Evolutionary conservation across 805 yeast genomes (phyloP).

Genomic region (Sugiyamaella floridensis): DNA sequence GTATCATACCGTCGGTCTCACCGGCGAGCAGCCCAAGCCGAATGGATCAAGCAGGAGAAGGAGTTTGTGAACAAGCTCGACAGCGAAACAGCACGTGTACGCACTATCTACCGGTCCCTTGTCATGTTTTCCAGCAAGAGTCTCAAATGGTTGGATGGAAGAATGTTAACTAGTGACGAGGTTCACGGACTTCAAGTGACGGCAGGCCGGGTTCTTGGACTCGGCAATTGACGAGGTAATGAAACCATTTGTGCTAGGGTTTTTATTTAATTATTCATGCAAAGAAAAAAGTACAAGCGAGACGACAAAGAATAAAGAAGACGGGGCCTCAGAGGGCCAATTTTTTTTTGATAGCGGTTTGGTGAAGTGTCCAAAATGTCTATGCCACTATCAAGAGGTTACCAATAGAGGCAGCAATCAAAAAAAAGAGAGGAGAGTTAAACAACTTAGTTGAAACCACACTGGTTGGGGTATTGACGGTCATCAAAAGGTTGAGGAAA

Average conservation of each 20-base stretch:
- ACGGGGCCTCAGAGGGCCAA: neutral
- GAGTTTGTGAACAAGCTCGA: constrained; percentile 1
- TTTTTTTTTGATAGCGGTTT: neutral
- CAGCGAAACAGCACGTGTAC: neutral
- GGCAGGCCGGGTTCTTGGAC: neutral
- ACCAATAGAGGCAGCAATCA: neutral
- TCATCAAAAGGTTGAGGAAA: constrained; percentile 76
- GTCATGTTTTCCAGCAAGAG: neutral
- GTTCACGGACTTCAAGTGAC: neutral
- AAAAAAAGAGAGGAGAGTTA: neutral
- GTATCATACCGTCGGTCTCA: constrained; percentile 6
- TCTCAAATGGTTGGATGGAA: constrained; percentile 13
- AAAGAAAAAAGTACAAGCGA: neutral
- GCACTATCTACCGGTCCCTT: constrained; percentile 3
- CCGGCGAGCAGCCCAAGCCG: neutral
- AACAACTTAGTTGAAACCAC: constrained; percentile 32
- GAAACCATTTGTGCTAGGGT: neutral
- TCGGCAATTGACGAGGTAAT: neutral
- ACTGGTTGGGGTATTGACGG: constrained; percentile 66
- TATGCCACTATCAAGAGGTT: neutral
- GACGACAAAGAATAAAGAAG: constrained; percentile 11
- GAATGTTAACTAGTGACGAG: neutral
- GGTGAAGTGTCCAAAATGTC: neutral
- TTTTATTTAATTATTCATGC: neutral
- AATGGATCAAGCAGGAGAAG: constrained; percentile 8